A percentile compares a stretch with the other conserved stretches of the same genome.
Evolutionary conservation across 108 stramenopile genomes (phyloP).

Genomic region (Skeletonema grethae): DNA sequence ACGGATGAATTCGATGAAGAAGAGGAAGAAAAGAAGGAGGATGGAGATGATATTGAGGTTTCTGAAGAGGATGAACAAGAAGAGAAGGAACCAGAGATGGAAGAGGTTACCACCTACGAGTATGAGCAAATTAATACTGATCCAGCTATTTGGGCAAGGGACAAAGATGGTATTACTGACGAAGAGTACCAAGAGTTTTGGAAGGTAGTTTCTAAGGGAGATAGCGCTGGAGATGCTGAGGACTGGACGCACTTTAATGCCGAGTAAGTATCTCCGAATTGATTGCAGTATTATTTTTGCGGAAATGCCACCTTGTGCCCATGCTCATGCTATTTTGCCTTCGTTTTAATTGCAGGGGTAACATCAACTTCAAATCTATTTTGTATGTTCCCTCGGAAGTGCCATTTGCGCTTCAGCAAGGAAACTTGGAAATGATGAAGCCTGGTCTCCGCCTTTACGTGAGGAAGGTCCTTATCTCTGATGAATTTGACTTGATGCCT

Average conservation of each 20-base stretch:
- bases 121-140: slow-evolving; percentile 95
- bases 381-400: slow-evolving; percentile 90
- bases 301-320: background rate
- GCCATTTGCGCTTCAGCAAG: slow-evolving; percentile 53
- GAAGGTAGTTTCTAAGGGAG: slow-evolving; percentile 74
- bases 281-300: background rate
- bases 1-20: slow-evolving; percentile 80
- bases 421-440: slow-evolving; percentile 48
- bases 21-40: slow-evolving; percentile 67
- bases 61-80: slow-evolving; percentile 51
- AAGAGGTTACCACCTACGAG: slow-evolving; percentile 83
- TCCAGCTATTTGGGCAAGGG: slow-evolving; percentile 97
- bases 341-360: slow-evolving; percentile 68
- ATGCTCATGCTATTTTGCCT: background rate
- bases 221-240: slow-evolving; percentile 61
- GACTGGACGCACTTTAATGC: slow-evolving; percentile 99
- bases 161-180: slow-evolving; percentile 94
- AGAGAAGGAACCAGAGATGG: slow-evolving; percentile 74
- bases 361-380: slow-evolving; percentile 99
- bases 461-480: slow-evolving; percentile 97
- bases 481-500: slow-evolving; percentile 98
- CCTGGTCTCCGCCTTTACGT: slow-evolving; percentile 91
- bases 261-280: slow-evolving; percentile 55
- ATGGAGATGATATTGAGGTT: slow-evolving; percentile 67
- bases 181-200: slow-evolving; percentile 98